These are phyloP conservation scores for Aciculoconidium aculeatum DNA, from an alignment of 805 yeast species.

Conservation along the genomic window DNA sequence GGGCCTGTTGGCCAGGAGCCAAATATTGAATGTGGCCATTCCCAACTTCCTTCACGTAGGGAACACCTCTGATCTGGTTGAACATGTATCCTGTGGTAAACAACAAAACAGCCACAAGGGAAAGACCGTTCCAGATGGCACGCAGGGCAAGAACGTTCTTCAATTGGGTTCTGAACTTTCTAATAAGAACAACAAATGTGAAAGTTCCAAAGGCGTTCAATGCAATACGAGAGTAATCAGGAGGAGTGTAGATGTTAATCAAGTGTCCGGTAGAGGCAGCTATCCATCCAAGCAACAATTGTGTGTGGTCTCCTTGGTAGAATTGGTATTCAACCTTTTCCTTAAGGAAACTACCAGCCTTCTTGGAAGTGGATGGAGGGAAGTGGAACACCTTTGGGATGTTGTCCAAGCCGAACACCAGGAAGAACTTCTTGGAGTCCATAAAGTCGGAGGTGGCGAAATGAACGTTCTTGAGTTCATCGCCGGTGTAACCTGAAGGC, in stretches of 20 bases:
- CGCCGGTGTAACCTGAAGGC: constrained; percentile 36
- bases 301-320: constrained; percentile 38
- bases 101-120: constrained; percentile 59
- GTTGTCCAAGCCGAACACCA: constrained; percentile 49
- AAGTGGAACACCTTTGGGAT: constrained; percentile 76
- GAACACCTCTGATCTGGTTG: constrained; percentile 74
- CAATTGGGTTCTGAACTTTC: constrained; percentile 27
- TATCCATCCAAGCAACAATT: constrained; percentile 33
- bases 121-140: constrained; percentile 65
- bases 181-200: constrained; percentile 19
- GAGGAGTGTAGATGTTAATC: constrained; percentile 34
- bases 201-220: constrained; percentile 32
- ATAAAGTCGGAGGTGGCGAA: constrained; percentile 73
- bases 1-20: constrained; percentile 61
- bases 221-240: constrained; percentile 35
- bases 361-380: constrained; percentile 40
- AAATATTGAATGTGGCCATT: constrained; percentile 36
- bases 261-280: constrained; percentile 24
- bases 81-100: constrained; percentile 92
- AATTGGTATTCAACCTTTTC: constrained; percentile 41
- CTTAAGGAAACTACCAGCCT: constrained; percentile 20
- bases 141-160: constrained; percentile 40
- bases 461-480: constrained; percentile 43
- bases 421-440: constrained; percentile 49
- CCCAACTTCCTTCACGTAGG: constrained; percentile 45